Evolutionary conservation across 2,329 filamentous ascomycete genomes (phyloP).

Genomic region (Aquanectria penicillioides): DNA sequence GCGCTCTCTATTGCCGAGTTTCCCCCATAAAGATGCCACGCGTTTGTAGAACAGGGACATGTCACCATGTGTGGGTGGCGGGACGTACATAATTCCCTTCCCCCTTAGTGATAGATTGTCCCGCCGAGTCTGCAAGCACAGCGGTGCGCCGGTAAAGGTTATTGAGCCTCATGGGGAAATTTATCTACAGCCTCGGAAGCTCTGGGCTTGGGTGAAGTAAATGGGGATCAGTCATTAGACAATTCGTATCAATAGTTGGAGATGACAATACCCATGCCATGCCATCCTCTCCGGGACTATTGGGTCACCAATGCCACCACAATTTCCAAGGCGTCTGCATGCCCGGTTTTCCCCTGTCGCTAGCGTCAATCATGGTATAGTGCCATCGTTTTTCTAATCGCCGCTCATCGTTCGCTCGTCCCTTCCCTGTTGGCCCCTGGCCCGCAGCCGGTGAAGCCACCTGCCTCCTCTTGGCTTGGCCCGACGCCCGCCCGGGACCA

Average conservation of each 20-base stretch:
- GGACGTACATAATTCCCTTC: no score
- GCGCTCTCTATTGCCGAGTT: conserved; percentile 6
- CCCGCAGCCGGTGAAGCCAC: conserved; percentile 17
- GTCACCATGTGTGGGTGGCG: no score
- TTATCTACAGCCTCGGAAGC: no score
- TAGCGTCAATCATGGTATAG: background rate
- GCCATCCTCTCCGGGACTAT: conserved; percentile 8
- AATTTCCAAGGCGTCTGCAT: conserved; percentile 20
- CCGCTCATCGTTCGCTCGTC: background rate
- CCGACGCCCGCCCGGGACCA: conserved; percentile 23
- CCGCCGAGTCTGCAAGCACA: no score
- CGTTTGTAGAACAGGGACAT: background rate
- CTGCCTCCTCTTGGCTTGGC: conserved; percentile 27
- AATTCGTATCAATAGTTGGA: no score
- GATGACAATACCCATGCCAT: background rate
- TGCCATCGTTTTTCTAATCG: conserved; percentile 8
- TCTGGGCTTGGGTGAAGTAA: no score
- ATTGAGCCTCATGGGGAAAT: no score
- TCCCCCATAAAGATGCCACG: background rate
- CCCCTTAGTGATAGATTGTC: no score
- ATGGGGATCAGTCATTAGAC: no score
- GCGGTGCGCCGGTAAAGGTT: no score
- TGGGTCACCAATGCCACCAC: conserved; percentile 18
- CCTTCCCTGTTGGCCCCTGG: background rate
- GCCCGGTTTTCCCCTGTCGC: conserved; percentile 14